Percentiles rank a stretch among this genome's conserved stretches.
Evolutionary conservation across 768 basidiomycete species (phyloP).

Genomic region (Amanita rubescens): DNA sequence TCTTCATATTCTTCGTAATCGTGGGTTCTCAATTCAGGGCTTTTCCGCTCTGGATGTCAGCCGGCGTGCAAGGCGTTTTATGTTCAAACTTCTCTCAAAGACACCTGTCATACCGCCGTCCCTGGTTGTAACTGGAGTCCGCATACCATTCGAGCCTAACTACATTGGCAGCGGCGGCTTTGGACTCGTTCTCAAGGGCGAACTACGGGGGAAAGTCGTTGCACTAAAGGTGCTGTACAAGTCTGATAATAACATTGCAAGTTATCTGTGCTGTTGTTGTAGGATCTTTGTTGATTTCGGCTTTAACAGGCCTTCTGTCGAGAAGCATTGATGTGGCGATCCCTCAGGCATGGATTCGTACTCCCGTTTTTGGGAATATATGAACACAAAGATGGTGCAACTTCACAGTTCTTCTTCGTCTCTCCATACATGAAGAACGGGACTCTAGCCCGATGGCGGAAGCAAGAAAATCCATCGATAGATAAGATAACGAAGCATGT

Average conservation of each 20-base stretch:
- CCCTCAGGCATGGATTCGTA: background rate
- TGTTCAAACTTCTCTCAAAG: background rate
- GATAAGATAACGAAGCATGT: background rate
- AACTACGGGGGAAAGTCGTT: background rate
- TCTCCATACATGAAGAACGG: background rate
- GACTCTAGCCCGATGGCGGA: background rate
- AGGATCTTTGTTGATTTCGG: background rate
- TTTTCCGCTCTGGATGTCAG: background rate
- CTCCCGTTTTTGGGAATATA: background rate
- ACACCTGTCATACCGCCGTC: background rate
- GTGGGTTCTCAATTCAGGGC: too few relatives aligned
- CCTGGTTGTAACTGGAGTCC: background rate
- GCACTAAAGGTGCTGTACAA: background rate
- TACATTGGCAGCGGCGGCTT: background rate
- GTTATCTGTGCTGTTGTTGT: background rate
- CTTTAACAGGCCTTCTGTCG: background rate
- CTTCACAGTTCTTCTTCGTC: background rate
- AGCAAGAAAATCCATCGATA: background rate
- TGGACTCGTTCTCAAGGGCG: background rate
- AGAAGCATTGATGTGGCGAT: conserved; percentile 1
- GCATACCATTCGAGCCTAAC: background rate
- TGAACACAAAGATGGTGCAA: too few relatives aligned
- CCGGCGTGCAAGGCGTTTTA: background rate
- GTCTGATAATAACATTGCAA: background rate
- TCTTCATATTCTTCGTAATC: too few relatives aligned